These are phyloP conservation scores for Psilocybe cubensis DNA, from an alignment of 768 basidiomycete genomes.

Conservation along the genomic window DNA sequence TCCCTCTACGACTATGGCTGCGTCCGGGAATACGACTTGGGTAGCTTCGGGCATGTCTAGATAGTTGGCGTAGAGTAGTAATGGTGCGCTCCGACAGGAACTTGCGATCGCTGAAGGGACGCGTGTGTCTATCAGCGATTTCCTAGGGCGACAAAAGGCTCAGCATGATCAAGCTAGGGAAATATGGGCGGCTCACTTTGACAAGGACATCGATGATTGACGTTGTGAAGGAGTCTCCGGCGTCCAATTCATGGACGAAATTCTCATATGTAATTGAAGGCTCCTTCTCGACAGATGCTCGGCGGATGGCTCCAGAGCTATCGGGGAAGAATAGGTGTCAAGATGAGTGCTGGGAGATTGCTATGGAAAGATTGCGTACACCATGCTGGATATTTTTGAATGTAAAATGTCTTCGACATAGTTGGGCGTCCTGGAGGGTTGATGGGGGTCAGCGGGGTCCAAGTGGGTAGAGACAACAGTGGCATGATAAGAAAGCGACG, in stretches of 20 bases:
- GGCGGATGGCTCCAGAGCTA: slow-evolving; percentile 75
- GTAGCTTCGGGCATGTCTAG: slow-evolving; percentile 56
- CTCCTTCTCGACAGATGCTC: slow-evolving; percentile 70
- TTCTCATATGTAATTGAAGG: slow-evolving; percentile 71
- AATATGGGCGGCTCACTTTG: slow-evolving; percentile 52
- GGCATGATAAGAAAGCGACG: slow-evolving; percentile 3
- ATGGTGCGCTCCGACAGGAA: slow-evolving; percentile 73
- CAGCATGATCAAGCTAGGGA: not conserved
- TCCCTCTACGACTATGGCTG: slow-evolving; percentile 38
- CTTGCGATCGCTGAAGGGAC: slow-evolving; percentile 58
- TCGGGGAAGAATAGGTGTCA: not conserved
- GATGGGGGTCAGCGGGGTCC: slow-evolving; percentile 1
- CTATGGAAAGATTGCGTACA: slow-evolving; percentile 52
- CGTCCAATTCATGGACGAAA: slow-evolving; percentile 78
- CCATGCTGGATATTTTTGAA: slow-evolving; percentile 75
- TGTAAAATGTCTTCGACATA: slow-evolving; percentile 75
- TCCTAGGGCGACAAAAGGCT: slow-evolving; percentile 48
- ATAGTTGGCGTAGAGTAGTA: slow-evolving; percentile 60
- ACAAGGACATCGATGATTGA: slow-evolving; percentile 77
- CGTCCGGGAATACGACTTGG: slow-evolving; percentile 39
- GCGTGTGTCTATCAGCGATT: slow-evolving; percentile 70
- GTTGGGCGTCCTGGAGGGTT: slow-evolving; percentile 60
- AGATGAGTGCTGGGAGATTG: not conserved
- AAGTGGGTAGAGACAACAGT: not conserved
- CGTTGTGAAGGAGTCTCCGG: slow-evolving; percentile 81